phyloP scores from a whole-genome alignment of 1,139 yeast genomes.

The Blastobotrys aristatus region DNA sequence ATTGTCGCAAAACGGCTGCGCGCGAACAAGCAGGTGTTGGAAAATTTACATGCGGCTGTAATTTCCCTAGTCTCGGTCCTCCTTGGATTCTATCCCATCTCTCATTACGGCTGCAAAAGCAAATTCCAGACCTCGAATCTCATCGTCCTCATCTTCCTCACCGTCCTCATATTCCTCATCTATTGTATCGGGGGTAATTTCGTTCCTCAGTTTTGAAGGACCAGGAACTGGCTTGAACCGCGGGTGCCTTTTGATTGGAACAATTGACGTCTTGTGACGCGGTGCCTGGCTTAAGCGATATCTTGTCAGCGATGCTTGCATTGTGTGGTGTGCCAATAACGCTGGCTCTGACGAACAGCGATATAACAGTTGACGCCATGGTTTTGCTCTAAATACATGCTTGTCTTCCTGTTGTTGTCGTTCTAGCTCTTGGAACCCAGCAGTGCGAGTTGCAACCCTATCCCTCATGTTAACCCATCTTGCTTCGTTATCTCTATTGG shows the following conservation, averaged over 20 bases:
- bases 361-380: background rate
- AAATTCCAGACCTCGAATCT: too few species aligned
- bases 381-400: background rate
- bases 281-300: background rate
- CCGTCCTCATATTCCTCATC: background rate
- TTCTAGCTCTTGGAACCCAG: too few species aligned
- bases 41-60: too few species aligned
- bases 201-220: background rate
- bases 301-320: background rate
- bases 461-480: background rate
- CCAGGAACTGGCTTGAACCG: too few species aligned
- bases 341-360: background rate
- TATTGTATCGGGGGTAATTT: background rate
- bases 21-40: too few species aligned
- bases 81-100: too few species aligned
- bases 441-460: too few species aligned
- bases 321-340: background rate
- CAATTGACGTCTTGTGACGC: too few species aligned
- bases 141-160: background rate
- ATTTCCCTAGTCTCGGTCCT: too few species aligned
- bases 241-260: too few species aligned
- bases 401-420: background rate
- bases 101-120: too few species aligned
- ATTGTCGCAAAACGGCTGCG: too few species aligned
- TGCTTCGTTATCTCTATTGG: background rate